A percentile compares a stretch with the other conserved stretches of the same genome.
phyloP scores from a whole-genome alignment of 139 green algal species.

The Pycnococcus provasolii region DNA sequence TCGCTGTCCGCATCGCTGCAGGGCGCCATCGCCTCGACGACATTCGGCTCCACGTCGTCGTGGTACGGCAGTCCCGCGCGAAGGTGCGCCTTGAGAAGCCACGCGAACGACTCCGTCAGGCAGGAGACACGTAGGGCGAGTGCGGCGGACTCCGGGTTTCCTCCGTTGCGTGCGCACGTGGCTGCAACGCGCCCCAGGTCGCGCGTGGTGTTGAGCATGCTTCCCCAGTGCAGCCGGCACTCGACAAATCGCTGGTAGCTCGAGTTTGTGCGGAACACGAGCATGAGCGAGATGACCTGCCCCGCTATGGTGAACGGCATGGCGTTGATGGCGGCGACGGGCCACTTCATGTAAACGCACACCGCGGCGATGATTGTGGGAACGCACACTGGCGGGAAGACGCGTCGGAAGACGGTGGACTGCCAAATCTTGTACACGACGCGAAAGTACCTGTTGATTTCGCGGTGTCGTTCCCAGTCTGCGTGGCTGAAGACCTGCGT shows the following conservation, averaged over 20 bases:
- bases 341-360: neutral
- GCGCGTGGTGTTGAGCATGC: neutral
- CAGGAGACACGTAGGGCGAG: too few species aligned
- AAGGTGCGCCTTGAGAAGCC: constrained; percentile 2
- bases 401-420: constrained; percentile 18
- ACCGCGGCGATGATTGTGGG: too few species aligned
- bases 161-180: neutral
- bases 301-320: too few species aligned
- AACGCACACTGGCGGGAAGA: neutral
- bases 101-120: neutral
- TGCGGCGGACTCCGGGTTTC: neutral
- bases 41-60: constrained; percentile 4
- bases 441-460: neutral
- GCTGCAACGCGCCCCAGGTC: neutral
- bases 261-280: constrained; percentile 3
- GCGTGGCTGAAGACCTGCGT: constrained; percentile 25
- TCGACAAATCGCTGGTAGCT: neutral
- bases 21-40: too few species aligned
- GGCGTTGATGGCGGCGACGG: neutral
- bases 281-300: neutral
- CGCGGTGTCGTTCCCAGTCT: constrained; percentile 7
- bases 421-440: neutral
- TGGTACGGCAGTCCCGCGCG: constrained; percentile 7
- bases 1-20: too few species aligned
- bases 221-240: neutral